Conservation (phyloP, 1,284 basidiomycete species). For the Cutaneotrichosporon dermatis region DNA sequence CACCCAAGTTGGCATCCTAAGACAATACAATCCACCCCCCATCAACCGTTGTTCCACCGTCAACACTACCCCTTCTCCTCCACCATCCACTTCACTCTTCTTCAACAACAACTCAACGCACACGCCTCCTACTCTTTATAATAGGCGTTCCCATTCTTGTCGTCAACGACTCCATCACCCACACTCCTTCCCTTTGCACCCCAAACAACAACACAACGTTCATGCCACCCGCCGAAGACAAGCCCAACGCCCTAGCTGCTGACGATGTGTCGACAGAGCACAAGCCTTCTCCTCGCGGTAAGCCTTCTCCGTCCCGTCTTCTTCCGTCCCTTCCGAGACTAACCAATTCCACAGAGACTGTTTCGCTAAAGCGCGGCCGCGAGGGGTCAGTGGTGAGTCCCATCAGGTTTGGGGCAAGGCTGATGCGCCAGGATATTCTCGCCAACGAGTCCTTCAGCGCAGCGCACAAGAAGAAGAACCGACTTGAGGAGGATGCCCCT, state of each 20-base stretch:
- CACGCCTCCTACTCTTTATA: too few species aligned
- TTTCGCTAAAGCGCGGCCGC: conserved; percentile 41
- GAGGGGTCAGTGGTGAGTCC: conserved; percentile 42
- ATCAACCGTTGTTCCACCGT: too few species aligned
- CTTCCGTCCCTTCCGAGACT: not conserved
- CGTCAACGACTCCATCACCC: too few species aligned
- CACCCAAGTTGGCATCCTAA: too few species aligned
- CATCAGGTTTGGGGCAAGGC: not conserved
- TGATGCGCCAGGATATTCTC: conserved; percentile 21
- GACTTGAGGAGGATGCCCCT: conserved; percentile 21
- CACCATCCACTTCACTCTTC: too few species aligned
- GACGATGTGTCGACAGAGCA: conserved; percentile 5
- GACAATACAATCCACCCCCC: too few species aligned
- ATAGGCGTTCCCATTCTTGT: too few species aligned
- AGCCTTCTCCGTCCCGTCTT: not conserved
- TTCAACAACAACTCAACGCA: too few species aligned
- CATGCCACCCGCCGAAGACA: conserved; percentile 6
- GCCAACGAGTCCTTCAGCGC: conserved; percentile 15
- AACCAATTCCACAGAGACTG: conserved; percentile 14
- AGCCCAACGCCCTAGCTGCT: conserved; percentile 5
- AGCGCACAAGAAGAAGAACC: conserved; percentile 44
- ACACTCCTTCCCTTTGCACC: too few species aligned
- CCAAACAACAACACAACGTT: not conserved
- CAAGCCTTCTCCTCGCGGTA: conserved; percentile 8
- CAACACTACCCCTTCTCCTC: too few species aligned